Evolutionary conservation across 495 filamentous ascomycete species (phyloP), one percentile per base, ranked within the genome.

Genomic region (Penicillium samsonianum): DNA sequence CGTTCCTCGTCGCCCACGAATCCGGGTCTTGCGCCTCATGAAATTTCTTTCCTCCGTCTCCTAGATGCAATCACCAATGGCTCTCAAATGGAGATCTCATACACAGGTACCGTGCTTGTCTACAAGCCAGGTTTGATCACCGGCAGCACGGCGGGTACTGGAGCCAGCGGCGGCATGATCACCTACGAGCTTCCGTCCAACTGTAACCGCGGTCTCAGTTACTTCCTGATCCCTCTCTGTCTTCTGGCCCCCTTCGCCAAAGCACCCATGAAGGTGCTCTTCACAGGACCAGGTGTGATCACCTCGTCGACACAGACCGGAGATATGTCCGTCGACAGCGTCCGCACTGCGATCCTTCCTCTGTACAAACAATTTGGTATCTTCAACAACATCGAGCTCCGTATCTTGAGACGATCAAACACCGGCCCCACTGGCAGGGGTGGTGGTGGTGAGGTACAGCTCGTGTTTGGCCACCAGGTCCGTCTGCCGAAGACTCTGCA

Each of bases 61-160:
- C 86, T 99, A 62, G 94, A 98, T 69, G 79, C 88, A 51, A 80
- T 99, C 63, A 98, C 95, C 68, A 99, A 99, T 83, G 95, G 95
- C 77, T 88, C 90, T 30, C 81, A 84, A 57, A 90, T 97, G 77
- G 90, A 96, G 67, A 95, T 99, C 62, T 94, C 91, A 16, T 90
- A 95, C 73, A 96, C 90, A 10, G 94, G 95, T 61, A 98, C 94
- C 0, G 90, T 90, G 14, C 79, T 98, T 43, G 85, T 91, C 33
- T 98, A 94, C 76, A 86, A 88, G 47, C 95, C 95, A 0, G 95
- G 95, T 26, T 78, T 99, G 6, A 92, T 99, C 61, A 92, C 89
- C 2, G 95, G 92, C 46, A 86, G 83, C 44, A 78, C 85, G 11
- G 73, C 84, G 3, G 89, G 90, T 35, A 72, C 78, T 19, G 88